phyloP scores from a whole-genome alignment of 2,329 filamentous ascomycete species.

The Alternaria solani region DNA sequence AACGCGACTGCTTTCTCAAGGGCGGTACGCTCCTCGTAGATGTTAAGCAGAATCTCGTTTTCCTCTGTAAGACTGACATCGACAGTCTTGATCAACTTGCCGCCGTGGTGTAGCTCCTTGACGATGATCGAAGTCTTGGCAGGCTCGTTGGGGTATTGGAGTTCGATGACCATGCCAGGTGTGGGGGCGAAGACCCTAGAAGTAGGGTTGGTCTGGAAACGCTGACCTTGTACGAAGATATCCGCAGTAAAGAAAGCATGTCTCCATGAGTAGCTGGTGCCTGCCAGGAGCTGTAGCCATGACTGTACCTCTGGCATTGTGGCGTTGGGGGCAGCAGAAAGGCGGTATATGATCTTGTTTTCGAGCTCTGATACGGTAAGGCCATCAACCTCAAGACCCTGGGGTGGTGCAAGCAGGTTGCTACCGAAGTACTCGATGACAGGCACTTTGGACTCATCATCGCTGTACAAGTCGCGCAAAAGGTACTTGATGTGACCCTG shows the following conservation, averaged over 20 bases:
- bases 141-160: conserved; percentile 81
- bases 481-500: conserved; percentile 83
- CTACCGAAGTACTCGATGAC: conserved; percentile 95
- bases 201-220: conserved; percentile 97
- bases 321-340: conserved; percentile 77
- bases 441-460: conserved; percentile 77
- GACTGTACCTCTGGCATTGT: conserved; percentile 79
- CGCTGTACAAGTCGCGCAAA: conserved; percentile 79
- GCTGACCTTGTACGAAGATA: conserved; percentile 91
- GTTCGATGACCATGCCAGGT: conserved; percentile 88
- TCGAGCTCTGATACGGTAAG: conserved; percentile 82
- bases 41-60: conserved; percentile 83
- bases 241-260: conserved; percentile 94
- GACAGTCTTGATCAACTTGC: conserved; percentile 87
- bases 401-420: conserved; percentile 75
- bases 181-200: conserved; percentile 88
- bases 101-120: conserved; percentile 84
- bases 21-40: conserved; percentile 93
- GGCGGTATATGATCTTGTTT: conserved; percentile 82
- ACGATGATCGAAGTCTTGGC: conserved; percentile 85
- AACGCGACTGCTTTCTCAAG: conserved; percentile 83
- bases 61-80: conserved; percentile 79
- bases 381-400: conserved; percentile 77
- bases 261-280: conserved; percentile 86
- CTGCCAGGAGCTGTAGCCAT: conserved; percentile 89